A percentile compares a stretch with the other conserved stretches of the same genome.
Evolutionary conservation across 2,329 filamentous ascomycete species (phyloP).

Genomic region (Epichloe elymi): DNA sequence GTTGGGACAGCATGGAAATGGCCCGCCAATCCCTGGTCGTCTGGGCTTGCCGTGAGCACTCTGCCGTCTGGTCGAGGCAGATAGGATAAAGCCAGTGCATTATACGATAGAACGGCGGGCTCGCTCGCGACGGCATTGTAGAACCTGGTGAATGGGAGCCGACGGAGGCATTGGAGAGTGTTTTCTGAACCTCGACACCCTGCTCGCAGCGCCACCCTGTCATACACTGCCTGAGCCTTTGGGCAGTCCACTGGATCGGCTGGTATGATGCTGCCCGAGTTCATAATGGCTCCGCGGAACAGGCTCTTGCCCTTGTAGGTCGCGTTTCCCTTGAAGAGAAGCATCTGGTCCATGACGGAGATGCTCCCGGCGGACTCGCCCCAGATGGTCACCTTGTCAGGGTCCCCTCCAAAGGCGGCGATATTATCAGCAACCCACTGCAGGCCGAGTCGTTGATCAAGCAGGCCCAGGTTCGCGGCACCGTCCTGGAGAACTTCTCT

Average conservation of each 20-base stretch:
- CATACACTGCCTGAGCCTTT: not conserved
- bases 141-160: constrained; percentile 43
- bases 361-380: constrained; percentile 42
- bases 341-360: constrained; percentile 31
- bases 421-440: constrained; percentile 52
- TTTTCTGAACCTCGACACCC: constrained; percentile 25
- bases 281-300: constrained; percentile 5
- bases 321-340: constrained; percentile 57
- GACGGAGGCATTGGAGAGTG: constrained; percentile 3
- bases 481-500: constrained; percentile 28
- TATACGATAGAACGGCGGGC: not conserved
- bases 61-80: constrained; percentile 18
- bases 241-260: not conserved
- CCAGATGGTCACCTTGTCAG: constrained; percentile 46
- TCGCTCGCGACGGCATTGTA: constrained; percentile 7
- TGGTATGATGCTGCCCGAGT: constrained; percentile 33
- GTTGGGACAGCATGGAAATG: constrained; percentile 36
- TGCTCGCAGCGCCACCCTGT: not conserved
- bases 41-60: not conserved
- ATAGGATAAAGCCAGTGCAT: not conserved
- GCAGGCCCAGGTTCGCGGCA: constrained; percentile 49
- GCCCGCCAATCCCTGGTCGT: constrained; percentile 32
- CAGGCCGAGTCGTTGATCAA: constrained; percentile 42
- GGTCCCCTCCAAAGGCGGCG: constrained; percentile 48
- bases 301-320: not conserved